Evolutionary conservation across 306 rosid genomes (phyloP), one percentile per base, ranked within the genome.

Genomic region (Dryas alaskensis): DNA sequence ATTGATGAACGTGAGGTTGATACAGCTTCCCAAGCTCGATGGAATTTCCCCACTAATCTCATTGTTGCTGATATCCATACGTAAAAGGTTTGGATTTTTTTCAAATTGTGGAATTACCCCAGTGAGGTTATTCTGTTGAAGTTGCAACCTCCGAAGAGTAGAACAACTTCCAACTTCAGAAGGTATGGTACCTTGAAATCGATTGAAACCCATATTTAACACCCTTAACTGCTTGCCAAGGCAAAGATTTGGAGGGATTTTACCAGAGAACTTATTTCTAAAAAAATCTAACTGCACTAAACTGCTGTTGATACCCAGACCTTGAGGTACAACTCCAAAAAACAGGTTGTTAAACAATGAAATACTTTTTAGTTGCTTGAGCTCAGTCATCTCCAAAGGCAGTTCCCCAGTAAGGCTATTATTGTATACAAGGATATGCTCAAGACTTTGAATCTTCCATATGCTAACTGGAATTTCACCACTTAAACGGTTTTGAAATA

Each of bases 401-500:
- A 93, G 77, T 44, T 89, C 88, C 42, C 97, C 98, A 4, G 79
- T 83, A 58, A 93, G 96, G 60, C 73, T 85, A 49, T 93, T 93
- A 25, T 83, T 80, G 68, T 91, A 89, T 68, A 93, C 80, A 69
- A 73, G 79, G 76, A 93, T 62, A 53, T 83, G 37, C 80, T 84
- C 45, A 50, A 93, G 96, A 63, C 83, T 71, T 52, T 70, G 88
- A 78, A 89, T 91, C 91, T 89, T 93, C 98, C 98, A 93, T 11
- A 93, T 70, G 60, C 90, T 82, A 4, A 76, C 78, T 3, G 98
- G 98, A 81, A 93, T 89, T 80, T 89, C 88, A 37, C 98, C 98
- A 0, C 65, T 81, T 73, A 93, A 76, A 42, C 25, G 77, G 76
- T 93, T 93, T 6, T 77, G 51, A 62, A 84, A 89, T 79, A 91